Conservation (phyloP, 306 rosid genomes). For the Mimosa bimucronata region DNA sequence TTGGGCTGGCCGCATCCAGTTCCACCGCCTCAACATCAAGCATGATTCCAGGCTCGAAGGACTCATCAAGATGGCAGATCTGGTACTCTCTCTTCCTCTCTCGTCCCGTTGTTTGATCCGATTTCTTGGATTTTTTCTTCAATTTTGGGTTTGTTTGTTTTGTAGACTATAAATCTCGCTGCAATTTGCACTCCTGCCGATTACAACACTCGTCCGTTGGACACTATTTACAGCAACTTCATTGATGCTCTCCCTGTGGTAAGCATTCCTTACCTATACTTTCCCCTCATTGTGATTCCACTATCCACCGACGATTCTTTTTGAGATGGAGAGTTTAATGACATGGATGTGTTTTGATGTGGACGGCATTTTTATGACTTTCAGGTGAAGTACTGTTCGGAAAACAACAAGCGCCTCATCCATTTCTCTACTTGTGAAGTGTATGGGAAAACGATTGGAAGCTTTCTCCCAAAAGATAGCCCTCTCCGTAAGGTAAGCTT, state of each 20-base stretch:
- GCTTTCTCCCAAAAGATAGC: constrained; percentile 91
- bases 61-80: constrained; percentile 90
- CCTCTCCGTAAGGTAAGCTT: constrained; percentile 79
- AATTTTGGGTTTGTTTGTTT: not conserved
- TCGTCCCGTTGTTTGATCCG: not conserved
- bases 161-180: constrained; percentile 86
- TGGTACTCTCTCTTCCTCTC: constrained; percentile 45
- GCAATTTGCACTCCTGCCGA: constrained; percentile 97
- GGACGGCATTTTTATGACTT: constrained; percentile 23
- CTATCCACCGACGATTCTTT: not conserved
- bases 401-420: constrained; percentile 82
- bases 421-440: constrained; percentile 98
- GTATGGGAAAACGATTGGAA: constrained; percentile 92
- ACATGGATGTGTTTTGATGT: constrained; percentile 42
- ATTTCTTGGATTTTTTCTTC: constrained; percentile 1
- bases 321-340: constrained; percentile 26
- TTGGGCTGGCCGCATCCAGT: constrained; percentile 80
- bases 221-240: constrained; percentile 92
- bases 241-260: constrained; percentile 96
- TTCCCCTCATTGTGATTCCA: not conserved
- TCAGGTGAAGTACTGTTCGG: constrained; percentile 92
- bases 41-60: constrained; percentile 88
- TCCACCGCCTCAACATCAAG: constrained; percentile 93
- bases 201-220: constrained; percentile 90
- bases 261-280: constrained; percentile 22